A percentile compares a stretch with the other conserved stretches of the same genome.
Conservation (phyloP, 164 flowering plant genomes). For the Cinnamomum micranthum region DNA sequence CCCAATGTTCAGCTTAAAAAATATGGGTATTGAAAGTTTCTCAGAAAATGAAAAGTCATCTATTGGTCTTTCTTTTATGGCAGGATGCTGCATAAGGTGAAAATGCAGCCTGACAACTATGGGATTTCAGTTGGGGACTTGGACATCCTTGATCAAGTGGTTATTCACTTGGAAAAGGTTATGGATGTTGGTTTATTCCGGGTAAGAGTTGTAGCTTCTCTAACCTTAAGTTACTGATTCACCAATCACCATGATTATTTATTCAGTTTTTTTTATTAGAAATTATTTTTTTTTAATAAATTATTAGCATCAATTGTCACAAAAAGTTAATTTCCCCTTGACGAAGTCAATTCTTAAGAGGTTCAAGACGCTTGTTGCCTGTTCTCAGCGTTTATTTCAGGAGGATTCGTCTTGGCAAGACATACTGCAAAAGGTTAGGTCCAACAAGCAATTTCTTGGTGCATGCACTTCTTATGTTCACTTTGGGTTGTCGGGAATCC, state of each 20-base stretch:
- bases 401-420: constrained; percentile 23
- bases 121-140: constrained; percentile 20
- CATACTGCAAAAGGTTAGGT: constrained; percentile 19
- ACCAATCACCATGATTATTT: not conserved
- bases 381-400: constrained; percentile 18
- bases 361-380: not conserved
- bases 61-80: not conserved
- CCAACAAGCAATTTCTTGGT: constrained; percentile 22
- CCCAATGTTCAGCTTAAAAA: not conserved
- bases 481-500: constrained; percentile 18
- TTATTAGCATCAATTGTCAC: not conserved
- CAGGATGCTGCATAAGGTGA: constrained; percentile 29
- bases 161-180: constrained; percentile 22
- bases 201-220: constrained; percentile 12
- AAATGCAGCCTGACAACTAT: constrained; percentile 19
- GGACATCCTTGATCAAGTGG: constrained; percentile 23
- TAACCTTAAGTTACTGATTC: not conserved
- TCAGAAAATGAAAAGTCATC: not conserved
- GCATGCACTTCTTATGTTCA: constrained; percentile 19
- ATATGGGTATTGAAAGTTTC: not conserved
- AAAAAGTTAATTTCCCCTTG: not conserved
- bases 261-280: no score
- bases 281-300: no score
- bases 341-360: not conserved
- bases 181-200: constrained; percentile 22